These are phyloP conservation scores for Endothia cerciana DNA, from an alignment of 2,329 filamentous ascomycete genomes.

Conservation along the genomic window DNA sequence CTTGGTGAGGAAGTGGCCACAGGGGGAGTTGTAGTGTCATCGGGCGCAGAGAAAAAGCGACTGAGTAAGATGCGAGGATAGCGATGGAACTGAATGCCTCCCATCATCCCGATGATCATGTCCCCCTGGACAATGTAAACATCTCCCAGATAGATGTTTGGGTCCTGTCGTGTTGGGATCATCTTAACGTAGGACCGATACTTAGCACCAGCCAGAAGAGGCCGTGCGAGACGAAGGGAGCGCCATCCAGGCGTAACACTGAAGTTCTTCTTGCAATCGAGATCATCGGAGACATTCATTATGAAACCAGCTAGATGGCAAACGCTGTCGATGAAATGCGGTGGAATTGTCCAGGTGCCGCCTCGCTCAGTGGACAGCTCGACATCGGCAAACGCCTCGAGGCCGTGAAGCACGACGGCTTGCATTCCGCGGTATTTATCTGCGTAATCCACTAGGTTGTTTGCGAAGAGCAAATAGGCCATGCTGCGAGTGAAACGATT, in stretches of 20 bases:
- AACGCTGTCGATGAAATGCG: slow-evolving; percentile 45
- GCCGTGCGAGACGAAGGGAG: slow-evolving; percentile 39
- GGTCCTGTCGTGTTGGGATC: slow-evolving; percentile 38
- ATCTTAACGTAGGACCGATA: slow-evolving; percentile 46
- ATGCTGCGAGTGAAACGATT: slow-evolving; percentile 4
- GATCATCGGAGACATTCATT: slow-evolving; percentile 43
- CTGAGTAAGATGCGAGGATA: slow-evolving; percentile 43
- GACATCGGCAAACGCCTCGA: slow-evolving; percentile 32
- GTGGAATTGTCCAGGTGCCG: slow-evolving; percentile 45
- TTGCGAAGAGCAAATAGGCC: slow-evolving; percentile 9
- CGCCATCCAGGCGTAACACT: slow-evolving; percentile 45
- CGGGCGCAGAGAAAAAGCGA: slow-evolving; percentile 45
- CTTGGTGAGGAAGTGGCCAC: neutral
- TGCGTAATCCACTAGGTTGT: slow-evolving; percentile 5
- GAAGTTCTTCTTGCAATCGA: slow-evolving; percentile 39
- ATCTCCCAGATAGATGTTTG: slow-evolving; percentile 34
- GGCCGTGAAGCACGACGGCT: slow-evolving; percentile 16
- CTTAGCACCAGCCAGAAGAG: slow-evolving; percentile 36
- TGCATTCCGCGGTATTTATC: slow-evolving; percentile 9
- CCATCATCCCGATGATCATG: slow-evolving; percentile 40
- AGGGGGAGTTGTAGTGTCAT: slow-evolving; percentile 27
- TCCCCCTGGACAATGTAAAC: slow-evolving; percentile 30
- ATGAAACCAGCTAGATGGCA: slow-evolving; percentile 45
- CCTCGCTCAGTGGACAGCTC: slow-evolving; percentile 26
- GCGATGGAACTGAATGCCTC: slow-evolving; percentile 42